Conservation (phyloP, 257 asterid genomes). For the Ballota nigra region DNA sequence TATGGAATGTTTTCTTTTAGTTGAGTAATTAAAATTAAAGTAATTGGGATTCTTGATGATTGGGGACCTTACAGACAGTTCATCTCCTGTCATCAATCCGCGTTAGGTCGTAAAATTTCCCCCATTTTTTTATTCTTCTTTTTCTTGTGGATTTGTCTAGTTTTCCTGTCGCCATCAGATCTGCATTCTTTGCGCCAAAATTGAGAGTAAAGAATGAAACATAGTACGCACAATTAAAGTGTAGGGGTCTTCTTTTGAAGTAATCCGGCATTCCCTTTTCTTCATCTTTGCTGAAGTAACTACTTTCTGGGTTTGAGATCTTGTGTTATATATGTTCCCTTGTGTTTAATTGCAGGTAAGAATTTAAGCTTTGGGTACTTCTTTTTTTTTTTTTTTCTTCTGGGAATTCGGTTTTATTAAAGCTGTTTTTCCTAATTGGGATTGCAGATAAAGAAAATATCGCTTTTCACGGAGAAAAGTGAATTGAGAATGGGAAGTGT, state of each 20-base stretch:
- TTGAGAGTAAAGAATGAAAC: constrained; percentile 6
- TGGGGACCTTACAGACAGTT: constrained; percentile 32
- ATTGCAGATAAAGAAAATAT: constrained; percentile 16
- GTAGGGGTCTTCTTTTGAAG: constrained; percentile 22
- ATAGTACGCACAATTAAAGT: constrained; percentile 21
- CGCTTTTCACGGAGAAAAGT: constrained; percentile 17
- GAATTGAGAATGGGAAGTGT: no score
- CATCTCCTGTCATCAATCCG: constrained; percentile 73
- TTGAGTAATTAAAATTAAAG: constrained; percentile 4
- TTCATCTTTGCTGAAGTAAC: neutral
- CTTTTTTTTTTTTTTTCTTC: neutral
- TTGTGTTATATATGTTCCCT: no score
- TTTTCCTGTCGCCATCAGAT: constrained; percentile 54
- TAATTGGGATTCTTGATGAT: constrained; percentile 17
- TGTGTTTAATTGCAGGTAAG: no score
- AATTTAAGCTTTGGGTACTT: constrained; percentile 1
- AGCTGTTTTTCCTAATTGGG: constrained; percentile 15
- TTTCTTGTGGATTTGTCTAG: constrained; percentile 15
- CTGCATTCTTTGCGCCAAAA: constrained; percentile 33
- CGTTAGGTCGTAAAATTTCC: constrained; percentile 44
- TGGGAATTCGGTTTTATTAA: constrained; percentile 6
- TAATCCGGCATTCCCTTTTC: constrained; percentile 31
- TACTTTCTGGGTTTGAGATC: constrained; percentile 25
- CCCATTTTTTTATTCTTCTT: neutral
- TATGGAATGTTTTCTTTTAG: constrained; percentile 30